Evolutionary conservation across 2,329 filamentous ascomycete genomes (phyloP), one percentile per base, ranked within the genome.

Genomic region (Exophiala phaeomuriformis): DNA sequence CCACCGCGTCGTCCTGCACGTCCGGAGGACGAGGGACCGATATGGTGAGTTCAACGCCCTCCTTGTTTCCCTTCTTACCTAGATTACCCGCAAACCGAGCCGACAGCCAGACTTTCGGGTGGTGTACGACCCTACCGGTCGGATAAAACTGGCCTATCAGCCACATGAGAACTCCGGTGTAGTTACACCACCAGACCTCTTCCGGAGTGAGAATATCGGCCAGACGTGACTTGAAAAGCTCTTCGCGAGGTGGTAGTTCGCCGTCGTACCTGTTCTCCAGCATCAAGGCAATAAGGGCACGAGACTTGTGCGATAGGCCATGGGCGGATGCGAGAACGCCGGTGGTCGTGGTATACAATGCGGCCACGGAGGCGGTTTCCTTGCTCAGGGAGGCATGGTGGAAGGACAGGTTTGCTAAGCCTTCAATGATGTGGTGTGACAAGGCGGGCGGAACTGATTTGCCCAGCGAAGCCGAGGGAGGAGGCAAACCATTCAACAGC

Each of bases 241-340:
- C 64, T 60, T 86, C 83, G 0, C 74, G 73, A 0, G 80, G 79
- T 2, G 79, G 76, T 1, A 86, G 73, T 40, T 79, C 77, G 2
- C 81, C 82, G 12, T 83, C 85, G 82, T 88, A 94, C 60, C 89
- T 77, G 43, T 85, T 82, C 61, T 83, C 89, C 1, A 88, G 74
- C 1, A 85, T 77, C 3, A 95, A 72, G 0, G 82, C 87, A 2
- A 95, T 73, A 1, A 87, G 68, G 0, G 86, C 85, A 8, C 89
- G 80, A 47, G 83, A 77, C 42, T 82, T 68, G 65, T 96, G 90
- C 1, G 82, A 83, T 29, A 94, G 71, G 0, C 88, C 88, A 37
- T 91, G 88, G 1, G 79, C 77, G 9, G 80, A 77, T 1, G 82
- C 79, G 46, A 90, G 75, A 35, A 85, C 72, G 0, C 87, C 82